Evolutionary conservation across 768 basidiomycete species (phyloP), one percentile per base, ranked within the genome.

Genomic region (Boletus sp.): DNA sequence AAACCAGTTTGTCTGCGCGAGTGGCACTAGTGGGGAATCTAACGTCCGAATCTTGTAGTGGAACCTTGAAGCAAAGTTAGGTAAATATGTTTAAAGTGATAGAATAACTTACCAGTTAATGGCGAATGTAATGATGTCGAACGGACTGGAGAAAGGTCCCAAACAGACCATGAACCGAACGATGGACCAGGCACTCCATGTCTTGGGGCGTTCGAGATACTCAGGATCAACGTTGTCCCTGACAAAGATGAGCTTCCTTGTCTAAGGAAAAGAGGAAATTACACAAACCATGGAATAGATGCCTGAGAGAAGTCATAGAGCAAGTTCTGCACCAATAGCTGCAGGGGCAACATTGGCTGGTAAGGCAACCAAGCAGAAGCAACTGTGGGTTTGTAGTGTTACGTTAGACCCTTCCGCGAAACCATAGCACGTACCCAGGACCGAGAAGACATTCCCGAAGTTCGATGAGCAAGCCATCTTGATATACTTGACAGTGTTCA

Each of bases 201-300:
- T 62, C 55, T 50, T 74, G 12, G 73, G 73, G 24, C 46, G 41
- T 54, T 65, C 66, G 11, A 74, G 67, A 59, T 71, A 73, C 59
- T 74, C 74, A 1, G 71, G 70, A 52, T 74, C 74, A 52, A 74
- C 74, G 14, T 75, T 75, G 52, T 74, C 73, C 74, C 70, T 71
- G 44, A 11, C 14, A 40, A 11, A 18, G 11, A 46, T 73, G 15
- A 64, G 52, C 40, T 9, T 37, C 24, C n/a, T 14, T 14, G 37
- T 50, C n/a, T 14, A 32, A 40, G 2, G 18, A 50, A 48, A 29
- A 15, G 7, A 42, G 14, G 14, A 18, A 24, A 53, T 28, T 29
- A 7, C 39, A 45, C 61, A 15, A 54, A 73, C 71, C 73, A 74
- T 39, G 74, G 73, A 53, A 74, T 74, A 1, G 73, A 73, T 20